Conservation (phyloP, 2,329 filamentous ascomycete genomes). For the Aaosphaeria arxii region DNA sequence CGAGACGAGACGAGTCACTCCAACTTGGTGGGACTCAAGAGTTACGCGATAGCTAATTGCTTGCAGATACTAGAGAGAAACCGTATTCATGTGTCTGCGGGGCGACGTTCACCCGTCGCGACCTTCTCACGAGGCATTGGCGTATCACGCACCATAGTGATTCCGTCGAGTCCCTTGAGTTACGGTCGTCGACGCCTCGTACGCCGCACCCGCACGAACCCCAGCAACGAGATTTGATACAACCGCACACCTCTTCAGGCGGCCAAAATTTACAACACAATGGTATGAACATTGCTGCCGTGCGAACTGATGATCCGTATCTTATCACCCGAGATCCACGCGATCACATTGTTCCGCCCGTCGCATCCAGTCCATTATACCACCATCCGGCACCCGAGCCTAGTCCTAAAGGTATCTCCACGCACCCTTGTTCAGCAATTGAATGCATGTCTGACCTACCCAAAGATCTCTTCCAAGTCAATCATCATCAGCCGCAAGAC, state of each 20-base stretch:
- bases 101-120: constrained; percentile 23
- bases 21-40: constrained; percentile 1
- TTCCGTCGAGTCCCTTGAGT: constrained; percentile 2
- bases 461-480: constrained; percentile 5
- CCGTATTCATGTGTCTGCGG: constrained; percentile 26
- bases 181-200: constrained; percentile 3
- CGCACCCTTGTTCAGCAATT: background rate
- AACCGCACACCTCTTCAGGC: background rate
- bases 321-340: background rate
- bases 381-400: background rate
- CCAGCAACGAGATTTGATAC: background rate
- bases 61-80: constrained; percentile 28
- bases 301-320: background rate
- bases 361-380: background rate
- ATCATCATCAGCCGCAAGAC: constrained; percentile 5
- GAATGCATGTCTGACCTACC: background rate
- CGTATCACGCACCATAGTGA: constrained; percentile 22
- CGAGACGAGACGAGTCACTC: background rate
- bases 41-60: constrained; percentile 5
- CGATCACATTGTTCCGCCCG: background rate
- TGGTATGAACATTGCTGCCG: constrained; percentile 1
- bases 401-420: background rate
- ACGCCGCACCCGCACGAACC: constrained; percentile 1
- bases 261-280: background rate
- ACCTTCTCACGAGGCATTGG: constrained; percentile 30